A percentile compares a stretch with the other conserved stretches of the same genome.
Conservation (phyloP, 768 basidiomycete genomes). For the Boletus coccyginus region DNA sequence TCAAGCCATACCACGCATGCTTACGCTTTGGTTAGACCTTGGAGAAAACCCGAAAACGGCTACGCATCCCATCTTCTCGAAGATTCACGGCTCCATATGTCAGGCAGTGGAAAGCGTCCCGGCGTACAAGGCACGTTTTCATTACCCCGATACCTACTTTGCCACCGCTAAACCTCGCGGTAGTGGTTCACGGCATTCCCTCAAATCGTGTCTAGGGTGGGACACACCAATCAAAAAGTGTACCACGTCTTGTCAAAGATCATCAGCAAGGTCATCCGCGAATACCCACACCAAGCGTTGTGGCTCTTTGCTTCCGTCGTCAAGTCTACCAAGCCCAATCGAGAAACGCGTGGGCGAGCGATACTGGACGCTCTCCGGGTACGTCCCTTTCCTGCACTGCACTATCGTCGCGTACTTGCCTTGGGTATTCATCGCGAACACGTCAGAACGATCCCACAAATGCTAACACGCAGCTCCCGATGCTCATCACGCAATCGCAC, state of each 20-base stretch:
- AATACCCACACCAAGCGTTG: conserved; percentile 86
- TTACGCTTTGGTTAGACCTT: conserved; percentile 93
- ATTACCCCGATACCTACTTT: background rate
- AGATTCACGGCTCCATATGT: conserved; percentile 56
- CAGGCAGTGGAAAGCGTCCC: conserved; percentile 61
- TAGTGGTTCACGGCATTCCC: conserved; percentile 97
- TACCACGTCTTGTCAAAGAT: conserved; percentile 59
- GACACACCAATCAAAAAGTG: conserved; percentile 63
- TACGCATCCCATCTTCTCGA: conserved; percentile 42
- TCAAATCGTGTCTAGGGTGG: conserved; percentile 93
- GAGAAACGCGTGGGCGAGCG: conserved; percentile 55
- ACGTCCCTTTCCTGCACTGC: conserved; percentile 7
- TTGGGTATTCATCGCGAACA: background rate
- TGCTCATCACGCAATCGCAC: conserved; percentile 52
- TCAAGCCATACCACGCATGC: conserved; percentile 88
- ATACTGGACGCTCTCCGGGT: conserved; percentile 64
- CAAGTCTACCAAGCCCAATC: conserved; percentile 70
- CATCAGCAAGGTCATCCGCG: conserved; percentile 69
- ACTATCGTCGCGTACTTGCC: background rate
- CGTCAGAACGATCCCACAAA: conserved; percentile 47
- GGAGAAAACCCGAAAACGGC: conserved; percentile 51
- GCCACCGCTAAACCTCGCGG: conserved; percentile 7
- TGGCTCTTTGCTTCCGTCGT: conserved; percentile 91
- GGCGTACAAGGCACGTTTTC: conserved; percentile 65
- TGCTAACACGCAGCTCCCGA: conserved; percentile 39